Evolutionary conservation across 2,329 filamentous ascomycete genomes (phyloP), one percentile per base, ranked within the genome.

Genomic region (Penicillium digitatum): DNA sequence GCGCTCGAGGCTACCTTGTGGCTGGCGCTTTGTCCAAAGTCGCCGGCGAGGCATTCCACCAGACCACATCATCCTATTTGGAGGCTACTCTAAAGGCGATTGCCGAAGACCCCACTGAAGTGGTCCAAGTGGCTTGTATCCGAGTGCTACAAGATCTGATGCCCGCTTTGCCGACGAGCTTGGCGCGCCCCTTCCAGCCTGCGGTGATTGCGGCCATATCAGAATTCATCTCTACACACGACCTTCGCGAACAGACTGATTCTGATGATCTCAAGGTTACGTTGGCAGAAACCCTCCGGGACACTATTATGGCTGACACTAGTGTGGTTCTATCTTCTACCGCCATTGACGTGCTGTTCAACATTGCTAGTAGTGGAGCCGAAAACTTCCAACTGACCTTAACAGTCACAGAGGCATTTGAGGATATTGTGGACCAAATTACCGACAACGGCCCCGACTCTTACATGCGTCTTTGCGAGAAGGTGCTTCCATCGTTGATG

Each of bases 231-330:
- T 82, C 87, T 42, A 78, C 82, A 16, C 91, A 93, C 69, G 91
- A 96, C 66, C 80, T 94, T 46, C 84, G 83, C 49, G 92, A 96
- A 18, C 82, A 95, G 45, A 86, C 88, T 52, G 92, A 96, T 59
- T 89, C 89, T 11, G 93, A 97, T 63, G 94, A 99, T 71, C 82
- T 97, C 52, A 85, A 96, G 62, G 89, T 95, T 14, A 93, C 92
- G 0, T 79, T 99, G 31, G 88, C 93, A 6, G 91, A 96, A 73
- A 88, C 92, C 0, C 79, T 97, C 3, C 84, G 90, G 48, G 86
- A 91, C 64, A 87, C 89, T 27, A 94, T 97, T 65, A 81, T 87
- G 63, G 82, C 96, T 52, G 87, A 96, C 64, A 84, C 88, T 3
- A 80, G 81, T 16, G 84, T 94, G 50, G 87, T 89, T 22, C 81